Evolutionary conservation across 1,284 basidiomycete genomes (phyloP).

Genomic region (Papiliotrema nemorosa): DNA sequence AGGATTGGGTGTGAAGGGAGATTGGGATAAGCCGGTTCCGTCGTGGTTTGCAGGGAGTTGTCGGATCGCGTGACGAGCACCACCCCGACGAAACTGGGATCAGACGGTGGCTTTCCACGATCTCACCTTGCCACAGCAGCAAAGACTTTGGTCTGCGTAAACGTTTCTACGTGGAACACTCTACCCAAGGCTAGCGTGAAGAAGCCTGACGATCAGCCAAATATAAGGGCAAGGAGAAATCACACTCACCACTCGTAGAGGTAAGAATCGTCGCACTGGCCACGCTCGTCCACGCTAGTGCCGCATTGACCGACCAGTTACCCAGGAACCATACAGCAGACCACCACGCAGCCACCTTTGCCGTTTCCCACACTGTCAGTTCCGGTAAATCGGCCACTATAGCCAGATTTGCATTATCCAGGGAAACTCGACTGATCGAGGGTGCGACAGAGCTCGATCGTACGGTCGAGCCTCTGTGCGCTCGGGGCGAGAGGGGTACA

Average conservation of each 20-base stretch:
- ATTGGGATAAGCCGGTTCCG: slow-evolving; percentile 9
- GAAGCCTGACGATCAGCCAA: slow-evolving; percentile 62
- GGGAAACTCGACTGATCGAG: background rate
- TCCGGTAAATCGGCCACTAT: slow-evolving; percentile 13
- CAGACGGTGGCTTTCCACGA: background rate
- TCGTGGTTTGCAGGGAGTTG: slow-evolving; percentile 48
- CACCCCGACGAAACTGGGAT: slow-evolving; percentile 73
- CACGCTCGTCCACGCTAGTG: slow-evolving; percentile 80
- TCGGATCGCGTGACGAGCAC: slow-evolving; percentile 80
- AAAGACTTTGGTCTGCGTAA: slow-evolving; percentile 71
- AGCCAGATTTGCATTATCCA: background rate
- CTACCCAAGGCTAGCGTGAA: slow-evolving; percentile 86
- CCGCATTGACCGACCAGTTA: slow-evolving; percentile 81
- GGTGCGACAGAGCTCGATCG: background rate
- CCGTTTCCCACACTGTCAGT: slow-evolving; percentile 68
- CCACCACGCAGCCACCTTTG: slow-evolving; percentile 69
- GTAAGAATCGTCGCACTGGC: slow-evolving; percentile 86
- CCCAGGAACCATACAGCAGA: slow-evolving; percentile 85
- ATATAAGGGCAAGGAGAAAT: background rate
- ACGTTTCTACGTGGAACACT: slow-evolving; percentile 74
- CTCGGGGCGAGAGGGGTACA: no score
- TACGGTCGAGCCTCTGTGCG: no score
- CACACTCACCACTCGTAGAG: slow-evolving; percentile 73
- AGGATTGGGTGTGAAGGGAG: slow-evolving; percentile 50
- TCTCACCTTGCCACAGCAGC: slow-evolving; percentile 75